Evolutionary conservation across 169 alveolate species (phyloP).

Genomic region (Plasmodium ovale): DNA sequence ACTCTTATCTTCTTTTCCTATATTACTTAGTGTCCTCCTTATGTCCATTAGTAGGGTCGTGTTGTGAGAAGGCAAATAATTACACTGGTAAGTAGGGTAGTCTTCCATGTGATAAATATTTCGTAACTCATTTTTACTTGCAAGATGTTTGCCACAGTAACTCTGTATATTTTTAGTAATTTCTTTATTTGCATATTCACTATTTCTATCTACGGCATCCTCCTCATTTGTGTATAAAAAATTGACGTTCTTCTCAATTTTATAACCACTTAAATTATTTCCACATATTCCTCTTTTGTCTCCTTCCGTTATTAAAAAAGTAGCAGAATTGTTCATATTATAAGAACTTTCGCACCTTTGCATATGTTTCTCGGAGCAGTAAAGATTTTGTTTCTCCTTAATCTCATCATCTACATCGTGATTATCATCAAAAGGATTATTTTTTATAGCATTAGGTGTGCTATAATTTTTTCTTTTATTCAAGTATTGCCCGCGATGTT

Average conservation of each 20-base stretch:
- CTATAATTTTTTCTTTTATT: neutral
- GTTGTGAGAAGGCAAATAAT: conserved; percentile 1
- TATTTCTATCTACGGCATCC: conserved; percentile 10
- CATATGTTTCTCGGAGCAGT: neutral
- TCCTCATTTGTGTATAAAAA: neutral
- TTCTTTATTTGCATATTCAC: conserved; percentile 15
- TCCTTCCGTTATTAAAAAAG: neutral
- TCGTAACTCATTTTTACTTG: conserved; percentile 6
- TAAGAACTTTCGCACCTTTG: neutral
- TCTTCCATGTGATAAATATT: neutral
- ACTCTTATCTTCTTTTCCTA: too few species aligned
- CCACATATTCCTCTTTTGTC: conserved; percentile 16
- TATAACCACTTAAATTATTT: conserved; percentile 18
- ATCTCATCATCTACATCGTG: neutral
- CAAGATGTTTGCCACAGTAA: neutral
- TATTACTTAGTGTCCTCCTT: conserved; percentile 53
- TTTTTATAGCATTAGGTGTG: neutral
- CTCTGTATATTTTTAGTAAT: neutral
- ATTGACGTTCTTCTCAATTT: conserved; percentile 17
- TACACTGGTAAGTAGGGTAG: neutral
- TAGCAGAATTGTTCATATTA: conserved; percentile 16
- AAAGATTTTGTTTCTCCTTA: neutral
- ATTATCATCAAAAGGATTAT: neutral
- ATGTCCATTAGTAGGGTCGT: conserved; percentile 23
- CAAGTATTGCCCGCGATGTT: neutral